Evolutionary conservation across 805 yeast species (phyloP), one percentile per base, ranked within the genome.

Genomic region (Sugiyamaella qingdaonensis): DNA sequence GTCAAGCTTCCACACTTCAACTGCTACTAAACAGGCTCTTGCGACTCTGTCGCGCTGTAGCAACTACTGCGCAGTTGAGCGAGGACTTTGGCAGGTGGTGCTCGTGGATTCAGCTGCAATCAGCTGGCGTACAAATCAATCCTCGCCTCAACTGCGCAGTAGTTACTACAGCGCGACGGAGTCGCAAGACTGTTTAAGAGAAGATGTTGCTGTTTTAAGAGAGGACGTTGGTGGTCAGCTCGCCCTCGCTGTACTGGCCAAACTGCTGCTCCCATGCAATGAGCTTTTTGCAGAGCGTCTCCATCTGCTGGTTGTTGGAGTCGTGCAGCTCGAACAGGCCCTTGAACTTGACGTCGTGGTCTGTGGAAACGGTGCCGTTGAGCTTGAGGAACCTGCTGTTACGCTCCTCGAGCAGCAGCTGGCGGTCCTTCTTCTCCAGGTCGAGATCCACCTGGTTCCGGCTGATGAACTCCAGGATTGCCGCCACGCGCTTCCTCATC

Each of bases 391-490:
- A 55, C 33, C 59, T 68, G 31, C 62, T 61, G 51, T 72, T 51
- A 11, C 72, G 53, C 43, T 53, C 53, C 52, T 73, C 72, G 24
- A 79, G 70, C 49, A 83, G 64, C 53, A 74, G 77, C 29, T 71
- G 73, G 51, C 83, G 81, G 42, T 77, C 79, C n/a, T 76, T 71
- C 59, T 84, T 84, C 61, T 90, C 96, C 49, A 79, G 80, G 46
- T 85, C 84, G 56, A 92, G 71, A 64, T 92, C 98, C 56, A 84
- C 69, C 67, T 90, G 96, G 1, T 95, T 86, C 50, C 96, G 77
- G 10, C 91, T 88, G 24, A 92, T 79, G 77, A 91, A 94, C 69
- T 94, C 98, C 61, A 92, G 72, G 18, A 92, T 92, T 1, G 97
- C 95, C 2, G 88, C 85, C 1, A 90, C 86, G 54, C 99, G 78